Conservation (phyloP, 768 basidiomycete species). For the Hygrophoropsis aurantiaca region DNA sequence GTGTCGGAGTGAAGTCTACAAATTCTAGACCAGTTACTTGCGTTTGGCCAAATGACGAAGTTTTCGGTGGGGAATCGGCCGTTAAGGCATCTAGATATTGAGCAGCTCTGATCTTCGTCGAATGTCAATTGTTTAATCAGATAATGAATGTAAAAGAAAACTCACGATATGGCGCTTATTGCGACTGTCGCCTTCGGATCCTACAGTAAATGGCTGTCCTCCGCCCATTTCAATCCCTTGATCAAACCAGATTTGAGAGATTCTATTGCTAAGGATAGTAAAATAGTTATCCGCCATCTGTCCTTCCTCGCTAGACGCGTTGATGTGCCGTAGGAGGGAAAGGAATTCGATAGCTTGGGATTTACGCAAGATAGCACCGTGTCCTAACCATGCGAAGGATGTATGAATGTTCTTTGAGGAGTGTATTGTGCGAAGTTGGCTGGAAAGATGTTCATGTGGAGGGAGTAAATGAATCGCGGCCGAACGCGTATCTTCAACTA, state of each 20-base stretch:
- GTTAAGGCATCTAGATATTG: constrained; percentile 37
- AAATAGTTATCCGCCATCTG: constrained; percentile 76
- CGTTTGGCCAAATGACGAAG: too few relatives aligned
- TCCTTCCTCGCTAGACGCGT: constrained; percentile 47
- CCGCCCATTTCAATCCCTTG: constrained; percentile 60
- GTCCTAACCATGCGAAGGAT: constrained; percentile 65
- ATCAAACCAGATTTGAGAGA: constrained; percentile 65
- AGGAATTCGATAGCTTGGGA: constrained; percentile 48
- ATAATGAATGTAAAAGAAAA: constrained; percentile 9
- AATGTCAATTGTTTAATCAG: not conserved
- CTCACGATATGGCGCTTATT: constrained; percentile 62
- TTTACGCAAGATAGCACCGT: constrained; percentile 55
- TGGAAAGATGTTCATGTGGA: constrained; percentile 59
- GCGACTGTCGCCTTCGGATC: constrained; percentile 53
- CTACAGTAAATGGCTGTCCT: constrained; percentile 62
- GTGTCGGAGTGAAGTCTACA: constrained; percentile 18
- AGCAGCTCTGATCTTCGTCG: constrained; percentile 43
- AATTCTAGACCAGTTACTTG: constrained; percentile 19
- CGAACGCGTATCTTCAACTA: constrained; percentile 24
- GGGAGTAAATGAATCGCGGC: constrained; percentile 54
- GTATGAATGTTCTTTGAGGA: constrained; percentile 43
- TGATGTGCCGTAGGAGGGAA: constrained; percentile 41
- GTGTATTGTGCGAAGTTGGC: constrained; percentile 44
- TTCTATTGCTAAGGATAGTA: constrained; percentile 52
- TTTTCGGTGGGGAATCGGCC: not conserved